Evolutionary conservation across 2,329 filamentous ascomycete species (phyloP), one percentile per base, ranked within the genome.

Genomic region (Podosphaera leucotricha): DNA sequence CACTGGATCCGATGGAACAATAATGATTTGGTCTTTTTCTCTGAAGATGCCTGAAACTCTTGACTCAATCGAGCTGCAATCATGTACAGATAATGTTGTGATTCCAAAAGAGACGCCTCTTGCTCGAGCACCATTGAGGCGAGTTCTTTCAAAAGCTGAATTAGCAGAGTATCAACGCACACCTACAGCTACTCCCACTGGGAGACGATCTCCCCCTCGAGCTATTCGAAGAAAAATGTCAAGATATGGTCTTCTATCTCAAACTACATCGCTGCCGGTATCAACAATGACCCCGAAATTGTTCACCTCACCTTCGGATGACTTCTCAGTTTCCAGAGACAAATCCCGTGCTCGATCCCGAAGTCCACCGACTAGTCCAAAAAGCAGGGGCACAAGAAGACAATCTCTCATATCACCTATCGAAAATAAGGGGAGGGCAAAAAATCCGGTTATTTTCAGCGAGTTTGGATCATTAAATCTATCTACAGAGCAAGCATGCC

Each of bases 111-210:
- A 68, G 38, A 55, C 61, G 18, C 64, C 71, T 1, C 65, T 72
- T 1, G 66, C 68, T 33, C 75, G 76, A 38, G 81, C 79, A 30
- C 86, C 87, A 3, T 63, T 95, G 28, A 72, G 90, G 44, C 80
- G 82, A 45, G 80, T 98, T 7, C 66, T 95, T 26, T 93, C 86
- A 1, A 84, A 81, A 53, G 77, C 80, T 0, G 87, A 95, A 54
- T 64, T 95, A 36, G 80, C 84, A 7, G 82, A 86, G 48, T 86
- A 92, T 48, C 72, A 75, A 49, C 63, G 71, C 3, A 63, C 68
- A 3, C 63, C 65, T 58, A 58, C 63, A 7, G 42, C 54, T 24
- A 55, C 54, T 7, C 51, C 55, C 28, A 51, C 59, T 6, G 68
- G 70, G 2, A 64, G 68, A 38, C 64, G 64, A 20, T 76, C 72